These are phyloP conservation scores for Leccinum truebloodii DNA, from an alignment of 768 basidiomycete genomes.

Conservation along the genomic window DNA sequence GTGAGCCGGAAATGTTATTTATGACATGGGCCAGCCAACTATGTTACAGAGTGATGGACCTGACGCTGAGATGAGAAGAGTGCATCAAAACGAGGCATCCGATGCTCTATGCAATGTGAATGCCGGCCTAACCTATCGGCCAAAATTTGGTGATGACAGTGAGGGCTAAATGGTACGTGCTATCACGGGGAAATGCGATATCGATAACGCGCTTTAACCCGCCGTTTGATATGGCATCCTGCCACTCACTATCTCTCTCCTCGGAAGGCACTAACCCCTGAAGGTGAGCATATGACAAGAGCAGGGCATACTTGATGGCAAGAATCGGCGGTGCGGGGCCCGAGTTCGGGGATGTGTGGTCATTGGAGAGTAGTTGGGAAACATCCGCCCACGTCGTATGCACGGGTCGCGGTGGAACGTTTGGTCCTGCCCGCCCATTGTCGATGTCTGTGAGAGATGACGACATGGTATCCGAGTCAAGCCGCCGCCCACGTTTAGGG, in stretches of 20 bases:
- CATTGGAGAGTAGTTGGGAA: constrained; percentile 25
- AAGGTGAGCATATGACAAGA: constrained; percentile 41
- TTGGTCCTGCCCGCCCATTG: constrained; percentile 20
- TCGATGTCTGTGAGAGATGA: constrained; percentile 13
- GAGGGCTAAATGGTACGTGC: constrained; percentile 31
- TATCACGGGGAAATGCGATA: constrained; percentile 26
- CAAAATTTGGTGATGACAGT: constrained; percentile 20
- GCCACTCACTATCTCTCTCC: constrained; percentile 39
- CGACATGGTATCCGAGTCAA: constrained; percentile 6
- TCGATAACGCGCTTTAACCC: constrained; percentile 28
- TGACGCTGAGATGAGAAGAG: neutral
- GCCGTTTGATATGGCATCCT: constrained; percentile 26
- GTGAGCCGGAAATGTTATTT: neutral
- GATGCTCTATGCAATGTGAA: neutral
- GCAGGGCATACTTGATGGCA: constrained; percentile 40
- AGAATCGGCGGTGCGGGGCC: constrained; percentile 11
- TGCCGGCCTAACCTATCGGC: constrained; percentile 1
- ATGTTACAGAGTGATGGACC: neutral
- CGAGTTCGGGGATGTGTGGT: constrained; percentile 8
- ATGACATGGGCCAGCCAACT: neutral
- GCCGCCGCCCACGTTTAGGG: constrained; percentile 23
- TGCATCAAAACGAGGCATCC: neutral
- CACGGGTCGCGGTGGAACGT: constrained; percentile 28
- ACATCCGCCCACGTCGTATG: constrained; percentile 29
- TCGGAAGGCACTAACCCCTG: constrained; percentile 27